These are phyloP conservation scores for Eragrostis nindensis DNA, from an alignment of 176 grass and related monocot species.

Conservation along the genomic window DNA sequence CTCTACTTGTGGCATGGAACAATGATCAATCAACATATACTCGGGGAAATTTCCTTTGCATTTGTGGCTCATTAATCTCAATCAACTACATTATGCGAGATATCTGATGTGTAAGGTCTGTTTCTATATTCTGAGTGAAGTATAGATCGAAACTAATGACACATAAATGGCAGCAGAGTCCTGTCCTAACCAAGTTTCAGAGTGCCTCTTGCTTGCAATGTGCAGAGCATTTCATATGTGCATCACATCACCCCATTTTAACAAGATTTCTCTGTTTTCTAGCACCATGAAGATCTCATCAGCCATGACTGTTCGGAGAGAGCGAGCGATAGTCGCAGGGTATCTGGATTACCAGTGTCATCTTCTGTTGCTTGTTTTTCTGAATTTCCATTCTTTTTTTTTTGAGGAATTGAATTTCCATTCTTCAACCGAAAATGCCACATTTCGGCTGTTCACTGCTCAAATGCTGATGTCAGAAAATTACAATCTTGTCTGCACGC, in stretches of 20 bases:
- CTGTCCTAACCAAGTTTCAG: neutral
- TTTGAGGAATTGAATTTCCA: too few species aligned
- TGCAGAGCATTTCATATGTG: neutral
- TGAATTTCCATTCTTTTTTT: neutral
- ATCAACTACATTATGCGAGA: too few species aligned
- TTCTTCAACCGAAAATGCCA: neutral
- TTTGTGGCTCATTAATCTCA: too few species aligned
- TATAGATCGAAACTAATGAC: neutral
- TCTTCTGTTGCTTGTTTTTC: neutral
- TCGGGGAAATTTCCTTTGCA: neutral
- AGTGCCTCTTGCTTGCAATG: neutral
- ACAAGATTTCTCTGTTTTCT: neutral
- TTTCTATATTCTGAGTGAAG: neutral
- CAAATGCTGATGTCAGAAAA: too few species aligned
- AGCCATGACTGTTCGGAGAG: constrained; percentile 15
- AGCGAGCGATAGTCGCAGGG: neutral
- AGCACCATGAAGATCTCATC: neutral
- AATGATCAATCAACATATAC: neutral
- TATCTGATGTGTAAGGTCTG: neutral
- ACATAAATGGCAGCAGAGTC: neutral
- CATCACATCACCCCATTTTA: neutral
- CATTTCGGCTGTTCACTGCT: neutral
- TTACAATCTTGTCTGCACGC: too few species aligned
- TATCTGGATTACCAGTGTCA: neutral
- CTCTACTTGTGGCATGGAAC: neutral